Base-by-base conservation (phyloP, 129 eudicot genomes). In the Ambrosia trifida region DNA sequence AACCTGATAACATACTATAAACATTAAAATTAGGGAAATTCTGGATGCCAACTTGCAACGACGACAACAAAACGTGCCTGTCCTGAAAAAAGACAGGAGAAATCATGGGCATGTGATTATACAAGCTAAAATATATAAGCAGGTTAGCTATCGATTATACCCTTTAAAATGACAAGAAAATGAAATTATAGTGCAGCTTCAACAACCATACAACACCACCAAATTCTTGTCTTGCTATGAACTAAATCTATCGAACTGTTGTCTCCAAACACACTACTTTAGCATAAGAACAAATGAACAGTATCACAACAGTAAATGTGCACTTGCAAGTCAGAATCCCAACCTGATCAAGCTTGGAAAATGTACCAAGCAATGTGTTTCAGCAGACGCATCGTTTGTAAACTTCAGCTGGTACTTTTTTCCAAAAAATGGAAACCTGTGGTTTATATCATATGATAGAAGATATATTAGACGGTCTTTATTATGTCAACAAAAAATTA, bases 271-370 rank as follows among this genome's bases (percentile, higher is more conserved):
- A 50, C 41, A 49, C 41, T 32, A 31, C 13, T 4, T 47, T 33
- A 35, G 18, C 43, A 49, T 28, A 63, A 33, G 28, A 50, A 69
- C 64, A 38, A 32, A 31, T 31, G 2, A 59, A 12, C 38, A 13
- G 44, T 36, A 66, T 8, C 11, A 57, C 10, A 14, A 54, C 24
- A 66, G 58, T 30, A 11, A 68, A 17, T 30, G 6, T 45, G 11
- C 57, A 36, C 18, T 33, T 45, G 74, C 38, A 75, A 38, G 74
- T 17, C 53, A 75, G 68, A 52, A 77, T 4, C 43, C 30, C 18
- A 50, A 85, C 99, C 99, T 90, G 82, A 94, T 82, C 72, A 94
- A 83, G 83, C 99, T 94, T 47, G 99, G 96, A 66, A 94, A 94
- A 82, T 94, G 99, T 66, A 94, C 99, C 72, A 94, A 77, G 67